Evolutionary conservation across 2,329 filamentous ascomycete species (phyloP).

Genomic region (Apiospora sp.): DNA sequence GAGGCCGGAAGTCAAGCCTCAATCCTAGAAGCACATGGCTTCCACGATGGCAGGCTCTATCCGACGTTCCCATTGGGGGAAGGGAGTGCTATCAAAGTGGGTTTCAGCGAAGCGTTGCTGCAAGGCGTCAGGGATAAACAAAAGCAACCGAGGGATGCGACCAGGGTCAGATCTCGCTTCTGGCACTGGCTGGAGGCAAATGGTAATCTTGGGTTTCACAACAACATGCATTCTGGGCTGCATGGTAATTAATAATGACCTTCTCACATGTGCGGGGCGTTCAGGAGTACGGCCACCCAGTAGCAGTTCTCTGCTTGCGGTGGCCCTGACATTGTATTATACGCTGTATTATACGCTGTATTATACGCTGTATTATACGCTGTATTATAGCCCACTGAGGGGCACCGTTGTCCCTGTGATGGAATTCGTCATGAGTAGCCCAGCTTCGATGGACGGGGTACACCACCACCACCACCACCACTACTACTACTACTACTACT

Average conservation of each 20-base stretch:
- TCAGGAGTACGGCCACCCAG: conserved; percentile 1
- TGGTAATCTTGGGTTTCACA: conserved; percentile 21
- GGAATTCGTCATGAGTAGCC: background rate
- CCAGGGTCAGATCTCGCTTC: conserved; percentile 9
- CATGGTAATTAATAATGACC: conserved; percentile 10
- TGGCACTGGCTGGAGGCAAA: conserved; percentile 9
- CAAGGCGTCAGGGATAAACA: conserved; percentile 18
- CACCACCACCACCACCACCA: too few relatives aligned
- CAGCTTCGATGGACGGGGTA: background rate
- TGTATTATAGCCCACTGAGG: conserved; percentile 11
- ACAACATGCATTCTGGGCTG: conserved; percentile 3
- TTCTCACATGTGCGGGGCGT: conserved; percentile 14
- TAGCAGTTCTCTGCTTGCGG: background rate
- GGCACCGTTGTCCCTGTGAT: conserved; percentile 3
- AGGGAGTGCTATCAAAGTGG: background rate
- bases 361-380: conserved; percentile 13
- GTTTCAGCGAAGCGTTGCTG: conserved; percentile 15
- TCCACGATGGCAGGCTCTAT: background rate
- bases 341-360: conserved; percentile 13
- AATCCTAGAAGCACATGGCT: conserved; percentile 1
- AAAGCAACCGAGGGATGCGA: conserved; percentile 2
- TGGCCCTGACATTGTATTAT: conserved; percentile 8
- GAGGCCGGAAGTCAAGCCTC: conserved; percentile 15
- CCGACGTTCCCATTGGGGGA: background rate
- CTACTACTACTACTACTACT: background rate